phyloP scores from a whole-genome alignment of 106 monocot genomes.

The Narthecium ossifragum region DNA sequence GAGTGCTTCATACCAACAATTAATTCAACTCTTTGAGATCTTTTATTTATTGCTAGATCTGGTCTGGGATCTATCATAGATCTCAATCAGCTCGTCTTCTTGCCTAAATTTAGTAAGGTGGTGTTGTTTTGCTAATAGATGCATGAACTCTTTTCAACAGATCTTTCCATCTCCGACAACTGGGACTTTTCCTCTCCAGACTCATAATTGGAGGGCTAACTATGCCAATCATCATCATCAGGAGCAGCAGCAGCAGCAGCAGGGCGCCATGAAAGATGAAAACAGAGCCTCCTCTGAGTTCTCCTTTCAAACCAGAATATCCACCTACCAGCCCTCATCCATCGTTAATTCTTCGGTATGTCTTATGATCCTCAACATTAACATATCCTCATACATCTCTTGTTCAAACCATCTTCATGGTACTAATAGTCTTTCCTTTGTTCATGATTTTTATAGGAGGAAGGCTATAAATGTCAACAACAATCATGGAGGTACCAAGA shows the following conservation, averaged over 20 bases:
- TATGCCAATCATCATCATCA: background rate
- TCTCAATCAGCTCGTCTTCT: background rate
- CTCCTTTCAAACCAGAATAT: constrained; percentile 52
- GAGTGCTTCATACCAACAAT: constrained; percentile 16
- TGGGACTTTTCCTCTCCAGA: constrained; percentile 28
- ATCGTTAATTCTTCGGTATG: background rate
- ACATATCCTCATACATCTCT: too few relatives aligned
- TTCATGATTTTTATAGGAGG: background rate
- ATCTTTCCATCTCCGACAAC: constrained; percentile 59
- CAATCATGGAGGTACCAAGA: constrained; percentile 19
- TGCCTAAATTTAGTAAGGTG: background rate
- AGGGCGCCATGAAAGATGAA: constrained; percentile 38
- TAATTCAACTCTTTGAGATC: background rate
- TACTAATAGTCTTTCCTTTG: too few relatives aligned
- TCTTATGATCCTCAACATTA: too few relatives aligned
- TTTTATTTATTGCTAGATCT: constrained; percentile 3
- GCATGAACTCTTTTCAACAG: constrained; percentile 8
- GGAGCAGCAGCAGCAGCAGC: background rate
- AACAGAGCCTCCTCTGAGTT: constrained; percentile 31
- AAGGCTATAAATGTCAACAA: background rate
- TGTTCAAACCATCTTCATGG: too few relatives aligned
- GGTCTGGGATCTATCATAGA: background rate
- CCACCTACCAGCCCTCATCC: background rate
- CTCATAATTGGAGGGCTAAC: constrained; percentile 27
- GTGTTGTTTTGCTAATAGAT: background rate